Base-by-base conservation (phyloP, 2,329 filamentous ascomycete genomes). In the Neonectria hederae region DNA sequence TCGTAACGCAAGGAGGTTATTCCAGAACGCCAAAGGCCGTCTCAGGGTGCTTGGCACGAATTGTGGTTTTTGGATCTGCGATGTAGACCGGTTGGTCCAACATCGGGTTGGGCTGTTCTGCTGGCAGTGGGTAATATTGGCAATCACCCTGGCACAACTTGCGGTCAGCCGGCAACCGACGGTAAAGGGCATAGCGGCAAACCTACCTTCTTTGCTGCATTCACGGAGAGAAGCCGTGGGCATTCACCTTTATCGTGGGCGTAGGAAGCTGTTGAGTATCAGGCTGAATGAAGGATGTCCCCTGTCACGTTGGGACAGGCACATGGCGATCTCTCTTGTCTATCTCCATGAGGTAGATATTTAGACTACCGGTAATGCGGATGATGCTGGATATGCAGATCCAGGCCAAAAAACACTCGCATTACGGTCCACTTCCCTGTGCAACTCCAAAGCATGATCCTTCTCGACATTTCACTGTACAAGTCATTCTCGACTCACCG, bases 81-180 rank as follows among this genome's bases (percentile, higher is more conserved):
- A 19, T 51, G n/a, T 49, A 17, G 35, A 13, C 14, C 35, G 35
- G 14, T n/a, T 38, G 35, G 35, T 38, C n/a, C 35, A 17, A 38
- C 35, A 2, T 38, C 30, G 22, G 45, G 22, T n/a, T 48, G 45
- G 24, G 45, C 5, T 48, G 45, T 26, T 17, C 22, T 30, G 17
- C 26, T 30, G 17, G 46, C 17, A n/a, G 24, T 49, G 8, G 46
- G 26, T n/a, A 48, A 28, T 26, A 19, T 14, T n/a, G n/a, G 46
- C 21, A 45, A 22, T 14, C n/a, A 49, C 46, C 49, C 38, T 54
- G 40, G 51, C 53, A 54, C 57, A 53, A 59, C 40, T 59, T 59
- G 57, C 57, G 57, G 57, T 54, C 35, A 38, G 14, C 22, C 21
- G 11, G 21, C 21, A 48, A 13, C 21, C 43, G 46, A 49, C 26